phyloP scores from a whole-genome alignment of 768 basidiomycete species.

The Auricularia sp. region DNA sequence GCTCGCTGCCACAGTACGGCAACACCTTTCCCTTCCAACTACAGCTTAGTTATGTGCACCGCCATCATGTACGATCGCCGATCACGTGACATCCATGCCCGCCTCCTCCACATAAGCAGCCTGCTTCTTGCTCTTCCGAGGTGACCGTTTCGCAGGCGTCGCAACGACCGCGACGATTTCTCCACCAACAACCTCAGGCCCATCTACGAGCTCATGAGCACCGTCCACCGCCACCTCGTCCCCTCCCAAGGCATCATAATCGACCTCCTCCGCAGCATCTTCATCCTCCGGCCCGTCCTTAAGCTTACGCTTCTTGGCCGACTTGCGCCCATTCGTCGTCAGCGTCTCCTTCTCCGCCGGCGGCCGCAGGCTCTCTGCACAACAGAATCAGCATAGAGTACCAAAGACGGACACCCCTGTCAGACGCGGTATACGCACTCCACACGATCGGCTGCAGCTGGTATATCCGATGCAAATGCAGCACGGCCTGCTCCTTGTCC shows the following conservation, averaged over 20 bases:
- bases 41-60: no score
- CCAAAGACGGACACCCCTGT: no score
- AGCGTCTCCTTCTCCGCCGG: conserved; percentile 30
- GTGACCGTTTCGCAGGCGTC: no score
- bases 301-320: conserved; percentile 14
- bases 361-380: conserved; percentile 31
- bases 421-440: no score
- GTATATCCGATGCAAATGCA: conserved; percentile 76
- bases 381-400: not conserved
- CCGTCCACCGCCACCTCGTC: conserved; percentile 20
- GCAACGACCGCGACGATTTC: no score
- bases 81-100: no score
- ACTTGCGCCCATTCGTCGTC: conserved; percentile 37
- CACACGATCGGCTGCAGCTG: conserved; percentile 53
- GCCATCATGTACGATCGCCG: no score
- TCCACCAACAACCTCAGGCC: not conserved
- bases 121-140: no score
- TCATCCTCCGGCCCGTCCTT: conserved; percentile 15
- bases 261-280: conserved; percentile 19
- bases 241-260: conserved; percentile 31
- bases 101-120: no score
- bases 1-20: no score
- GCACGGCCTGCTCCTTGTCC: conserved; percentile 88
- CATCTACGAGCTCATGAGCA: not conserved
- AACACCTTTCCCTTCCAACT: no score